Evolutionary conservation across 257 asterid genomes (phyloP), one percentile per base, ranked within the genome.

Genomic region (Lycium ferocissimum): DNA sequence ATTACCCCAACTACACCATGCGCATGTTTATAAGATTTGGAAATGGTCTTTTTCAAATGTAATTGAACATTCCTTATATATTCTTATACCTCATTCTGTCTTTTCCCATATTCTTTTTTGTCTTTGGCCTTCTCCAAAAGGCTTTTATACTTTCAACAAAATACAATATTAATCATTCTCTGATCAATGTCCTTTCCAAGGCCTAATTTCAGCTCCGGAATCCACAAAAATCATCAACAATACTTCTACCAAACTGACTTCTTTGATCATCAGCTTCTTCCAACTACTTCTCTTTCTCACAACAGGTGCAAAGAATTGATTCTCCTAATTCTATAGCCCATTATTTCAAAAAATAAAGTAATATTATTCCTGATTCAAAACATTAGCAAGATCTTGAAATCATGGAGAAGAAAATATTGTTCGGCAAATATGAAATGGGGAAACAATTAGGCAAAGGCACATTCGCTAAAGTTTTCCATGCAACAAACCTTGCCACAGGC

Each of bases 381-480:
- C 8, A 4, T 18, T 59, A 6, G 26, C 33, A n/a, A 59, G 66
- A 26, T 26, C 33, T 26, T 26, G 33, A 40, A 22, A 73, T 73
- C 18, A 79, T 79, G 79, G 82, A 70, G 70, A 90, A 90, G 88
- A 90, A 88, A 87, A 49, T 88, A 70, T 75, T 90, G 82, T 86
- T 90, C 26, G 90, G 87, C 0, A 90, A 90, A 35, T 88, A 88
- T 40, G 91, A 88, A 78, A 85, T 83, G 35, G 93, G 93, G 6
- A 72, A 67, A 78, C 70, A 88, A 2, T 61, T 90, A 13, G 93
- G 93, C 70, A 70, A 86, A 79, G 93, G 91, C 11, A 85, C 80
- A 67, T 90, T 90, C 22, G 91, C 91, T 33, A 90, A 90, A 56
- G 92, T 90, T 15, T 88, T 85, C 89, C 70, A 79, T 51, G 92